phyloP scores from a whole-genome alignment of 768 basidiomycete genomes.

The Panaeolus papilionaceus region DNA sequence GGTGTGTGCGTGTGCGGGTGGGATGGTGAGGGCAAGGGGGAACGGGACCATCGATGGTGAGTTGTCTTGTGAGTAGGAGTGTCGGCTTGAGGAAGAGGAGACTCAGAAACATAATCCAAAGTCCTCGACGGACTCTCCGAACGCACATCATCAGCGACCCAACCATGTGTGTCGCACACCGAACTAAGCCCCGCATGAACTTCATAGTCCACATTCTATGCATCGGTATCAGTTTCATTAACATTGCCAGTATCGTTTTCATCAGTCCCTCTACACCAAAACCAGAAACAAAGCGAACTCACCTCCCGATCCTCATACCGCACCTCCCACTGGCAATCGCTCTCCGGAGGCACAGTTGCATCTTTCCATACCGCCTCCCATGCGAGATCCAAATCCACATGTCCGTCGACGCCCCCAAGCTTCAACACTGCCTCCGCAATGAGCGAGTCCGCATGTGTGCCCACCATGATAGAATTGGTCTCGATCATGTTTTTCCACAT shows the following conservation, averaged over 20 bases:
- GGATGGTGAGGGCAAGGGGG: no score
- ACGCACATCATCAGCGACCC: conserved; percentile 81
- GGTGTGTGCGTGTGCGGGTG: no score
- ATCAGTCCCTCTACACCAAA: no score
- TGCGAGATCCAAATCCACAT: conserved; percentile 60
- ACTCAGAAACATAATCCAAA: conserved; percentile 74
- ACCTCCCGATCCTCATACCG: conserved; percentile 78
- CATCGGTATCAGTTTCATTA: no score
- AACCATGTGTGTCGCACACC: conserved; percentile 68
- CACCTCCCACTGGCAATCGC: conserved; percentile 59
- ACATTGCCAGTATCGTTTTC: no score
- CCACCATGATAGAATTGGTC: conserved; percentile 82
- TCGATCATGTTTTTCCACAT: conserved; percentile 94
- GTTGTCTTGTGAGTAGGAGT: no score
- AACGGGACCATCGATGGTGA: no score
- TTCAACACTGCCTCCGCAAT: conserved; percentile 72
- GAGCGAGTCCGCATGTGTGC: conserved; percentile 81
- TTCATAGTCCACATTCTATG: conserved; percentile 78
- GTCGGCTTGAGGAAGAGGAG: no score
- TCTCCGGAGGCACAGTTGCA: conserved; percentile 63
- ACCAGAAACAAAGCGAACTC: conserved; percentile 20
- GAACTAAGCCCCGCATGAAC: conserved; percentile 79
- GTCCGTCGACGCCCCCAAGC: conserved; percentile 29
- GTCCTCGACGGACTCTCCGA: conserved; percentile 83
- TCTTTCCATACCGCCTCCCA: conserved; percentile 79